Base-by-base conservation (phyloP, 2,329 filamentous ascomycete species). In the Aschersonia sp. region DNA sequence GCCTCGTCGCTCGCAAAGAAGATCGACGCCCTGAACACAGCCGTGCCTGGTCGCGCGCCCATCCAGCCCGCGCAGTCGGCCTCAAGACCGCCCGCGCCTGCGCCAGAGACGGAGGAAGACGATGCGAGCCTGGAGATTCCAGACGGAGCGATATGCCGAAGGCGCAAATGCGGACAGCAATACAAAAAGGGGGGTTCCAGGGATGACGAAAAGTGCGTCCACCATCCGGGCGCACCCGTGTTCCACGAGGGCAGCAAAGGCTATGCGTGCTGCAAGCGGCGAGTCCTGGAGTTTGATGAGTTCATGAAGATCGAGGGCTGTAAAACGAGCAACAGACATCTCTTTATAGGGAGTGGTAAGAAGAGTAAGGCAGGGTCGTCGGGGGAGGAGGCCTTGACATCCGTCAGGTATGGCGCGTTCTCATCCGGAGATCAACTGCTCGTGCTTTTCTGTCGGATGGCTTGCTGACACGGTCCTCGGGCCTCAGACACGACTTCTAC, bases 211-310 rank as follows among this genome's bases (percentile, higher is more conserved):
- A 73, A 78, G 51, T 98, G 92, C 62, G 74, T 86, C 44, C 83
- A 94, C 60, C 92, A 98, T 66, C 89, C 92, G 0, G 92, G 92
- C 5, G 79, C 76, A 29, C 87, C 92, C 30, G 83, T 98, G 55
- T 98, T 98, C 69, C 92, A 98, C 64, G 92, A 98, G 70, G 92
- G 92, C 37, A 94, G 87, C 68, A 98, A 98, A 71, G 92, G 92
- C 1, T 98, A 92, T 74, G 88, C 81, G 50, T 98, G 92, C 72
- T 98, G 92, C 70, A 97, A 97, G 76, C 75, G 87, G 57, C 77
- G 88, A 39, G 92, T 98, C 49, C 69, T 98, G 50, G 92, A 98
- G 62, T 98, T 98, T 65, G 89, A 98, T 63, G 84, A 97, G 65
- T 98, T 98, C 67, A 81, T 98, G 81, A 92, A 86, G 66, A 90